These are phyloP conservation scores for Dendrothele bispora DNA, from an alignment of 768 basidiomycete genomes.

Conservation along the genomic window DNA sequence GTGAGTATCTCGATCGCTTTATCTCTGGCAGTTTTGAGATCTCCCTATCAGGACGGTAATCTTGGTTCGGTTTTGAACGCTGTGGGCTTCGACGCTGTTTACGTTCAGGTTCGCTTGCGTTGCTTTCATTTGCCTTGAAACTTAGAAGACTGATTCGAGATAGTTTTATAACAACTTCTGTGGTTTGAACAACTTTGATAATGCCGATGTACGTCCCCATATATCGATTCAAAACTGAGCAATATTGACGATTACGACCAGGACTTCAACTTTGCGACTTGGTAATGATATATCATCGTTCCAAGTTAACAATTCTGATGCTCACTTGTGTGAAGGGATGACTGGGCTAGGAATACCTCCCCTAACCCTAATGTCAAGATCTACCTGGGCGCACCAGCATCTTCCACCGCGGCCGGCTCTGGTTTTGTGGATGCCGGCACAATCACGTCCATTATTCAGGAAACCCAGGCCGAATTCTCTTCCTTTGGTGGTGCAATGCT, in stretches of 20 bases:
- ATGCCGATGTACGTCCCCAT: conserved; percentile 33
- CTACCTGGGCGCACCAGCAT: conserved; percentile 56
- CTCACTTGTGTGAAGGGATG: neutral
- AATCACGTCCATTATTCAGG: conserved; percentile 36
- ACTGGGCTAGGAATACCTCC: conserved; percentile 53
- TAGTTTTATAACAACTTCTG: conserved; percentile 59
- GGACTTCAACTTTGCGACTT: conserved; percentile 56
- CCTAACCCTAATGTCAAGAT: conserved; percentile 54
- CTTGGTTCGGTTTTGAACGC: conserved; percentile 52
- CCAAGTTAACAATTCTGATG: neutral
- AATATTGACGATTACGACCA: conserved; percentile 16
- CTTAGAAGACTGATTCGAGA: too few species aligned
- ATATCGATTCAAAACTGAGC: neutral
- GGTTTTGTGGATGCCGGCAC: conserved; percentile 49
- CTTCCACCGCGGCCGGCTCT: conserved; percentile 49
- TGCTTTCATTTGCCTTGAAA: neutral
- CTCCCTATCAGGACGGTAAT: conserved; percentile 67
- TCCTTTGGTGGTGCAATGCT: conserved; percentile 55
- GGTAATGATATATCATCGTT: conserved; percentile 33
- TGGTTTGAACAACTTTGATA: conserved; percentile 41
- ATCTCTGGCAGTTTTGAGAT: too few species aligned
- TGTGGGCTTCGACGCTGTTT: conserved; percentile 65
- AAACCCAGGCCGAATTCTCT: conserved; percentile 44
- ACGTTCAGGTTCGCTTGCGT: conserved; percentile 70
- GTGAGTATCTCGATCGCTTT: neutral